Evolutionary conservation across 345 rosid species (phyloP).

Genomic region (Reutealis trisperma): DNA sequence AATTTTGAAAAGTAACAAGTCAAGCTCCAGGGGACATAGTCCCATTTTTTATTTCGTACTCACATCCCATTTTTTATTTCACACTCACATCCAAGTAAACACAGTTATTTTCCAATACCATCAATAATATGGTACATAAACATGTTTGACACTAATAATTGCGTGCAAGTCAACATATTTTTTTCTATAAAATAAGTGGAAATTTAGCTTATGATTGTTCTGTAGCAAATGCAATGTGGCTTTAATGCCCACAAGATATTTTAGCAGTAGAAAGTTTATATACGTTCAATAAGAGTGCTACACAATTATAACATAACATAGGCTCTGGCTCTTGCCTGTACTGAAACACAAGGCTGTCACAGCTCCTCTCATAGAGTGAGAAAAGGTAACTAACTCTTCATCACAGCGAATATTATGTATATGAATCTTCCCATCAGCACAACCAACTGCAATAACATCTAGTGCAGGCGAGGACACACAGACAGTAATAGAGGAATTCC

Average conservation of each 20-base stretch:
- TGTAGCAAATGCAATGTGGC: not conserved
- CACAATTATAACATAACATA: not conserved
- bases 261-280: not conserved
- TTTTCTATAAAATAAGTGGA: not conserved
- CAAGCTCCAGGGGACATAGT: not conserved
- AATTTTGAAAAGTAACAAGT: not conserved
- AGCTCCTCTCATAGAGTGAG: slow-evolving; percentile 80
- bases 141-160: not conserved
- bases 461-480: slow-evolving; percentile 94
- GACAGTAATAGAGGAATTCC: slow-evolving; percentile 70
- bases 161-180: not conserved
- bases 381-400: slow-evolving; percentile 70
- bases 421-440: slow-evolving; percentile 91
- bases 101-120: no score
- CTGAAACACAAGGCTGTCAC: slow-evolving; percentile 81
- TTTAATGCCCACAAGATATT: not conserved
- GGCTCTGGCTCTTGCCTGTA: slow-evolving; percentile 48
- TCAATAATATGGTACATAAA: not conserved
- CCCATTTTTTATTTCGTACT: no score
- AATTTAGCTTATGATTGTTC: not conserved
- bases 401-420: slow-evolving; percentile 77
- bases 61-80: no score
- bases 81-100: no score
- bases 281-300: not conserved
- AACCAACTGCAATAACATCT: slow-evolving; percentile 92